These are phyloP conservation scores for Xylaria polymorpha DNA, from an alignment of 2,329 filamentous ascomycete genomes.

Conservation along the genomic window DNA sequence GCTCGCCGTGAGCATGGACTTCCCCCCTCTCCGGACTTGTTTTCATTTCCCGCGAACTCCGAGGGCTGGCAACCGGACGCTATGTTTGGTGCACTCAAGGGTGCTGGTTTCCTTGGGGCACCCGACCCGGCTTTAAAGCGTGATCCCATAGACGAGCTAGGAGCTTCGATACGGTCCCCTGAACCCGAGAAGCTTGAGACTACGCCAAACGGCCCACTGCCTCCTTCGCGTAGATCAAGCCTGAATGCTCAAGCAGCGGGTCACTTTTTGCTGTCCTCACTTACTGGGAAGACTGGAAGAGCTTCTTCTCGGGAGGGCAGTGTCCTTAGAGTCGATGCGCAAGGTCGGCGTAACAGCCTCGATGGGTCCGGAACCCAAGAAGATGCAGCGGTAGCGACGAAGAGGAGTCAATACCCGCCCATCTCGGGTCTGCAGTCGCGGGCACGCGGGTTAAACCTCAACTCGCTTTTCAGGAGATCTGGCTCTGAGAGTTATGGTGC, in stretches of 20 bases:
- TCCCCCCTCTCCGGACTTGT: conserved; percentile 63
- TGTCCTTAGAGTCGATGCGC: conserved; percentile 36
- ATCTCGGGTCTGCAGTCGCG: conserved; percentile 58
- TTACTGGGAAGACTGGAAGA: conserved; percentile 42
- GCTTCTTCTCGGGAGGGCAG: conserved; percentile 37
- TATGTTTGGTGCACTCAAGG: conserved; percentile 59
- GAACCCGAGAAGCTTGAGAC: conserved; percentile 53
- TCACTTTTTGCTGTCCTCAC: conserved; percentile 38
- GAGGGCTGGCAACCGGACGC: conserved; percentile 61
- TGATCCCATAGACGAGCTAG: conserved; percentile 60
- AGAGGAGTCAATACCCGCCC: conserved; percentile 61
- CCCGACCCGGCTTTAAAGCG: conserved; percentile 51
- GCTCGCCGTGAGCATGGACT: conserved; percentile 31
- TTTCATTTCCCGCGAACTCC: conserved; percentile 60
- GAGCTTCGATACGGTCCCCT: conserved; percentile 55
- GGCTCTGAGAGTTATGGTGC: conserved; percentile 53
- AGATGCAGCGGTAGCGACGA: conserved; percentile 38
- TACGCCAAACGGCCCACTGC: conserved; percentile 49
- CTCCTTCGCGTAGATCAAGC: conserved; percentile 65
- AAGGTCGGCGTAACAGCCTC: conserved; percentile 48
- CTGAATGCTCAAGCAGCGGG: conserved; percentile 60
- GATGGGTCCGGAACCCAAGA: conserved; percentile 42
- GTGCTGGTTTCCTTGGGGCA: conserved; percentile 49
- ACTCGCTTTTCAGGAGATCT: conserved; percentile 64
- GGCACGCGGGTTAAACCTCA: conserved; percentile 57